Evolutionary conservation across 768 basidiomycete species (phyloP).

Genomic region (Dictyophora rubrovolvata): DNA sequence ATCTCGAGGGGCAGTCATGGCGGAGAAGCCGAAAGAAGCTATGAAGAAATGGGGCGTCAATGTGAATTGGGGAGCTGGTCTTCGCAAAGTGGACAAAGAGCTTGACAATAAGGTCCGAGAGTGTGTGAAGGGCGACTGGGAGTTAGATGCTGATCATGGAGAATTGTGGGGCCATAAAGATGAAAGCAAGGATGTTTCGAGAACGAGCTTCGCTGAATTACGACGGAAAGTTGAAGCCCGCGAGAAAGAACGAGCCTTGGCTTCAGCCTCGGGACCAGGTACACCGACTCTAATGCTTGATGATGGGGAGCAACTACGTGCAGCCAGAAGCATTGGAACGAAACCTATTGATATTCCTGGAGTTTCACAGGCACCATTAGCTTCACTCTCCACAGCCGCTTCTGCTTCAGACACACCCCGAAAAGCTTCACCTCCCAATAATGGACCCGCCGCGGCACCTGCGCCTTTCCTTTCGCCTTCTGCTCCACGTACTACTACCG

Average conservation of each 20-base stretch:
- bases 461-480: constrained; percentile 1
- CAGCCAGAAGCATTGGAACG: not conserved
- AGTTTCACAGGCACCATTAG: not conserved
- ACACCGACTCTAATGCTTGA: not conserved
- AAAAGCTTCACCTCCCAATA: not conserved
- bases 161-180: constrained; percentile 2
- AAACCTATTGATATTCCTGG: constrained; percentile 8
- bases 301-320: not conserved
- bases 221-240: constrained; percentile 4
- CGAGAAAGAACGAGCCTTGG: not conserved
- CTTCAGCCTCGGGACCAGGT: no score
- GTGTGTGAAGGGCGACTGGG: not conserved
- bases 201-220: constrained; percentile 4
- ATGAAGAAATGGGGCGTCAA: constrained; percentile 80
- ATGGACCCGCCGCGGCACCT: not conserved
- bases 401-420: not conserved
- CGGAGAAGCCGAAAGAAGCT: constrained; percentile 83
- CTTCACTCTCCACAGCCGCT: not conserved
- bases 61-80: constrained; percentile 47
- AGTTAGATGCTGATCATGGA: constrained; percentile 1
- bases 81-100: constrained; percentile 23
- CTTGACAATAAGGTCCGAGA: constrained; percentile 33
- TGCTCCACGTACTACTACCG: constrained; percentile 4
- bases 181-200: not conserved
- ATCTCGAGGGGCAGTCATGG: constrained; percentile 42